These are phyloP conservation scores for Chalara sp. DNA, from an alignment of 2,329 filamentous ascomycete genomes.

Conservation along the genomic window DNA sequence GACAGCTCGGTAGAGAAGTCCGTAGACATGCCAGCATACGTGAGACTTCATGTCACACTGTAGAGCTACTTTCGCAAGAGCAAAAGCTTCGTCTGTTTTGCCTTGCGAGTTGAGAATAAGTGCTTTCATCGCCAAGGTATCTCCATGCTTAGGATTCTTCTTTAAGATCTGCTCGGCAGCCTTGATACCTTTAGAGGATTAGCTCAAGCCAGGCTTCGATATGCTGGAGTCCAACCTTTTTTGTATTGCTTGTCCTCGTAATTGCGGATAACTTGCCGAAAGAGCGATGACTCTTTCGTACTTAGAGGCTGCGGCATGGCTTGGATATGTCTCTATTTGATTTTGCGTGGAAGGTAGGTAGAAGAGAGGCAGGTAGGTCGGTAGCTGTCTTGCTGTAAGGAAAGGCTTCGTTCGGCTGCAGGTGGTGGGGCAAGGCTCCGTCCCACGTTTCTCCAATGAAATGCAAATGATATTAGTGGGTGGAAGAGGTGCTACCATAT, in stretches of 20 bases:
- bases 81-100: slow-evolving; percentile 90
- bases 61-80: slow-evolving; percentile 83
- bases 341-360: neutral
- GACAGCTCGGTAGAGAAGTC: slow-evolving; percentile 81
- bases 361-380: neutral
- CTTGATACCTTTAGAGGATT: slow-evolving; percentile 61
- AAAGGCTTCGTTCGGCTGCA: neutral
- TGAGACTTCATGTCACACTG: slow-evolving; percentile 98
- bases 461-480: too few species aligned
- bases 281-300: slow-evolving; percentile 89
- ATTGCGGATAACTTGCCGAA: slow-evolving; percentile 87
- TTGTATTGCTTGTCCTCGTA: slow-evolving; percentile 99
- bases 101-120: slow-evolving; percentile 90
- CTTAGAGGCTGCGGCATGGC: slow-evolving; percentile 66
- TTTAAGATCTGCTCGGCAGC: slow-evolving; percentile 92
- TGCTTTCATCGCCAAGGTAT: slow-evolving; percentile 98
- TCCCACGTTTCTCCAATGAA: neutral
- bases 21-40: slow-evolving; percentile 99
- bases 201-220: slow-evolving; percentile 7
- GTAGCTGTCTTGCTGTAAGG: neutral
- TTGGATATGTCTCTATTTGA: neutral
- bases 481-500: too few species aligned
- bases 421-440: neutral
- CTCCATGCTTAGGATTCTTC: slow-evolving; percentile 92
- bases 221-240: slow-evolving; percentile 45